phyloP scores from a whole-genome alignment of 2,329 filamentous ascomycete genomes.

The Escovopsis weberi region DNA sequence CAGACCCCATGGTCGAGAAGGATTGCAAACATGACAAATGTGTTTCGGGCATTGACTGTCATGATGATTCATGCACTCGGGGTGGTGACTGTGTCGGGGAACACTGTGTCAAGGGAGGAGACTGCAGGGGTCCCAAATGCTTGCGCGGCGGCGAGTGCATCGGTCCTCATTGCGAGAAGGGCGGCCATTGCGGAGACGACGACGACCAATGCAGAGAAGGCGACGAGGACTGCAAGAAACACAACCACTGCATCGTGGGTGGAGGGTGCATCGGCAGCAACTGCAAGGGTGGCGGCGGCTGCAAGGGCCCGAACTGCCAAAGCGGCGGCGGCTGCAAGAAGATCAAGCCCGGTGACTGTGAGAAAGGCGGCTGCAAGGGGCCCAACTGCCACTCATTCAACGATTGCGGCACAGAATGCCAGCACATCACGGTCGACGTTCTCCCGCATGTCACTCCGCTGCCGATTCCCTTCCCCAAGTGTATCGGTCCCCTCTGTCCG shows the following conservation, averaged over 20 bases:
- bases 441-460: neutral
- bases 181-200: neutral
- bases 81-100: conserved; percentile 4
- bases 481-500: neutral
- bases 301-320: conserved; percentile 1
- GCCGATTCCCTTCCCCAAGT: neutral
- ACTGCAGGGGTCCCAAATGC: conserved; percentile 2
- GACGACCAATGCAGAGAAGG: neutral
- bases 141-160: conserved; percentile 3
- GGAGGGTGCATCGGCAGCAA: neutral
- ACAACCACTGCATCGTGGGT: conserved; percentile 1
- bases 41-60: conserved; percentile 1
- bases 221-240: neutral
- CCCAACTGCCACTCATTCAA: neutral
- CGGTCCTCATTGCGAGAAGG: neutral
- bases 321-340: conserved; percentile 1
- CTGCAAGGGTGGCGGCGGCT: conserved; percentile 4
- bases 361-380: conserved; percentile 4
- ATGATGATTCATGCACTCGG: conserved; percentile 1
- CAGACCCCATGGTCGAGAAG: too few relatives aligned
- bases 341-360: conserved; percentile 2
- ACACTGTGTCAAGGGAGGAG: conserved; percentile 1
- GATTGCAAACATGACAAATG: conserved; percentile 2
- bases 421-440: neutral
- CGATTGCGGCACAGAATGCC: neutral